Conservation (phyloP, 2,329 filamentous ascomycete species). For the Hypoxylon rubiginosum region DNA sequence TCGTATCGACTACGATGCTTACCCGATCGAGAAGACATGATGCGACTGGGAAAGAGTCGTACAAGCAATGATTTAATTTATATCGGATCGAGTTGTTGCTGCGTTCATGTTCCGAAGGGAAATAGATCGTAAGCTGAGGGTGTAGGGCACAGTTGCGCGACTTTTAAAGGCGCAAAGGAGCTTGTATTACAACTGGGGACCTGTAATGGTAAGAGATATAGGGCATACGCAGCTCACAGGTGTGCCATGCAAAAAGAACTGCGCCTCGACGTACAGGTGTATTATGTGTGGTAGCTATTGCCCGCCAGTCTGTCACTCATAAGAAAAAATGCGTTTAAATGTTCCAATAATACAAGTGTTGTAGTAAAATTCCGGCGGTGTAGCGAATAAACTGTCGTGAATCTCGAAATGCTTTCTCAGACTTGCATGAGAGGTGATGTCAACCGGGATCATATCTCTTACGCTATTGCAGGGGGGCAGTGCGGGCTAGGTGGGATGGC, state of each 20-base stretch:
- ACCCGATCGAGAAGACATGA: conserved; percentile 46
- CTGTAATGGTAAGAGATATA: conserved; percentile 18
- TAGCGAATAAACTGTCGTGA: conserved; percentile 39
- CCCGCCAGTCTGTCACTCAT: conserved; percentile 7
- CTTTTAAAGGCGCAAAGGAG: conserved; percentile 32
- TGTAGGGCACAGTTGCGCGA: conserved; percentile 19
- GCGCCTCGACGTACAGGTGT: conserved; percentile 42
- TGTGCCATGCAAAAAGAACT: conserved; percentile 27
- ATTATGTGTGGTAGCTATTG: conserved; percentile 19
- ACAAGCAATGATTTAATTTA: conserved; percentile 6
- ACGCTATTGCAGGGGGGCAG: conserved; percentile 28
- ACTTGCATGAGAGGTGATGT: conserved; percentile 41
- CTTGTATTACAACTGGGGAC: conserved; percentile 24
- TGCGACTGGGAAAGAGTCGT: conserved; percentile 14
- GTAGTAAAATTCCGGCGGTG: conserved; percentile 34
- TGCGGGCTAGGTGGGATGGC: conserved; percentile 29
- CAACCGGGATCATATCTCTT: conserved; percentile 31
- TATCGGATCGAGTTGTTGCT: conserved; percentile 1
- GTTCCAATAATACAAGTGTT: conserved; percentile 16
- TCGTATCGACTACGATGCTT: conserved; percentile 46
- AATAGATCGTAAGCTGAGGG: conserved; percentile 17
- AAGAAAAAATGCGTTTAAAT: conserved; percentile 5
- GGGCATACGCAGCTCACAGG: not conserved
- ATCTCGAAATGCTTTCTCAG: conserved; percentile 26
- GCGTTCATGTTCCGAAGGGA: conserved; percentile 20